These are phyloP conservation scores for Mucor lusitanicus DNA, from an alignment of 371 early-diverging fungal species.

Conservation along the genomic window DNA sequence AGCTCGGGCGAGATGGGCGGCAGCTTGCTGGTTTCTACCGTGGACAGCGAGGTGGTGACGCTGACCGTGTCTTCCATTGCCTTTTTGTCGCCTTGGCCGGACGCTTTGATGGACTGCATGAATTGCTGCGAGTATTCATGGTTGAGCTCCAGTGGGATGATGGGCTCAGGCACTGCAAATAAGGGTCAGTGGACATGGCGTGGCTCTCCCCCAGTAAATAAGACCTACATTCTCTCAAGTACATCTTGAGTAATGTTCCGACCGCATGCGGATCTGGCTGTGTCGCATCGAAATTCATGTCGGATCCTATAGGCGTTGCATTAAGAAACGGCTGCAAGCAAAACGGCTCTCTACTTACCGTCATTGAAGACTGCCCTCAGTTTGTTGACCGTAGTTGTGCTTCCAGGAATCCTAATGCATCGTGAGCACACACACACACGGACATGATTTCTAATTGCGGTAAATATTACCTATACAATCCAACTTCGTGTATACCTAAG, in stretches of 20 bases:
- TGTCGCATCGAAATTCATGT: constrained; percentile 53
- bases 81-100: constrained; percentile 2
- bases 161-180: constrained; percentile 45
- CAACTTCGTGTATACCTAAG: constrained; percentile 59
- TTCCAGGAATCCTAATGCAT: constrained; percentile 52
- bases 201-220: no score
- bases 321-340: not conserved
- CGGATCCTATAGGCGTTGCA: constrained; percentile 37
- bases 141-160: constrained; percentile 34
- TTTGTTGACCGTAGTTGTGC: constrained; percentile 54
- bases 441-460: not conserved
- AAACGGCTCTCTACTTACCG: constrained; percentile 29
- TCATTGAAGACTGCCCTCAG: constrained; percentile 52
- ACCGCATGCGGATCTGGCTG: constrained; percentile 78
- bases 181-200: not conserved
- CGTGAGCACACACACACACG: not conserved
- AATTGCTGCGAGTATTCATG: constrained; percentile 30
- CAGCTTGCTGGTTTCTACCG: constrained; percentile 8
- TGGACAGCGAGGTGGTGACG: not conserved
- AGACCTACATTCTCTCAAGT: constrained; percentile 70
- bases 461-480: constrained; percentile 51
- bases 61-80: constrained; percentile 14
- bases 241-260: constrained; percentile 82
- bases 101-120: constrained; percentile 10
- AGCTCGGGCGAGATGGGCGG: constrained; percentile 25